phyloP scores from a whole-genome alignment of 2,329 filamentous ascomycete species.

The Calonectria montana region DNA sequence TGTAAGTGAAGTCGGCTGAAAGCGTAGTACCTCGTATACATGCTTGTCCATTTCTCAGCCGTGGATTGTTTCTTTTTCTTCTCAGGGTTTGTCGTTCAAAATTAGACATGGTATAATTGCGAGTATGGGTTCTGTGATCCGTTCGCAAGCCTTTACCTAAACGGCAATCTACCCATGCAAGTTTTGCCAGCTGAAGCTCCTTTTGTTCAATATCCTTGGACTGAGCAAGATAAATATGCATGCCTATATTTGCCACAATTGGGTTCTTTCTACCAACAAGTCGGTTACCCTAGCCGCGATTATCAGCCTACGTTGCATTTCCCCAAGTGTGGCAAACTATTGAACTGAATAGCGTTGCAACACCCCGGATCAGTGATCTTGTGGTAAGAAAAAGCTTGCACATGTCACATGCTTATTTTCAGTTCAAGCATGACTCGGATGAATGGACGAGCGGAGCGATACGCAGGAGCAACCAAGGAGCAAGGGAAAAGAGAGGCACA shows the following conservation, averaged over 20 bases:
- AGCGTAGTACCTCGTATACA: neutral
- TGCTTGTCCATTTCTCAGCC: neutral
- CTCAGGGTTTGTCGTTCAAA: neutral
- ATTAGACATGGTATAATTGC: neutral
- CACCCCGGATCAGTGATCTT: constrained; percentile 24
- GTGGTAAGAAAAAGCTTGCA: constrained; percentile 10
- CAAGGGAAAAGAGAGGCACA: neutral
- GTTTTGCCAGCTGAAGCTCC: neutral
- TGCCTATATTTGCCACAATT: neutral
- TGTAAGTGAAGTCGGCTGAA: neutral
- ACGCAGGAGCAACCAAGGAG: neutral
- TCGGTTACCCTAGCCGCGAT: constrained; percentile 30
- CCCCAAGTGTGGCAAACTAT: constrained; percentile 28
- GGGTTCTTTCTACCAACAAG: constrained; percentile 18
- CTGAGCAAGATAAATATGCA: neutral
- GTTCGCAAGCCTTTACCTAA: neutral
- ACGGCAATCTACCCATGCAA: neutral
- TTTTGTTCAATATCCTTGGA: neutral
- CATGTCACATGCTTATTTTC: constrained; percentile 19
- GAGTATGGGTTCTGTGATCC: neutral
- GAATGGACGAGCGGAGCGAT: constrained; percentile 23
- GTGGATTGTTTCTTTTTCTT: neutral
- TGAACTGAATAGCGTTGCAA: constrained; percentile 31
- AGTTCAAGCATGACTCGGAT: constrained; percentile 8
- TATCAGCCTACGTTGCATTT: constrained; percentile 18